Evolutionary conservation across 768 basidiomycete genomes (phyloP), one percentile per base, ranked within the genome.

Genomic region (Goffeauzyma gilvescens): DNA sequence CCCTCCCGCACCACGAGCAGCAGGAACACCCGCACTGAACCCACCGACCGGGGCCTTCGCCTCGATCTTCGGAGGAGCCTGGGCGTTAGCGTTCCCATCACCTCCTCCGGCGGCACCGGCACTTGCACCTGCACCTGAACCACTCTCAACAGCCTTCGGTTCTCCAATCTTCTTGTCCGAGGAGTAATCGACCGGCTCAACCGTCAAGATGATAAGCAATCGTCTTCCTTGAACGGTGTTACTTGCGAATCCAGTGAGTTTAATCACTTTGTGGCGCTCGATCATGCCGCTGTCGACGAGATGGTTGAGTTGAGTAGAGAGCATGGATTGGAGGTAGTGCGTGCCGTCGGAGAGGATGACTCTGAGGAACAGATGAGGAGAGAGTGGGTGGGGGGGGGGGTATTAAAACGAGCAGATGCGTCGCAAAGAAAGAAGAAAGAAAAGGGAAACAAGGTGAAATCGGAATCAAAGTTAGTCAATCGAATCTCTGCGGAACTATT

Each of bases 271-370:
- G 55, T 81, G 69, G 56, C 78, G 82, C 27, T 65, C 63, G 25
- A 95, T 67, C 1, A 66, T 55, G 5, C 75, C 72, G 0, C 75
- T 68, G 13, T 77, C 71, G 12, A 89, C 76, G 50, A 84, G 65
- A 6, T 68, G 49, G 55, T 95, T 95, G 33, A 87, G 72, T 55
- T 85, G 81, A 0, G 89, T 95, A 4, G 87, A 83, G 25, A 96
- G 70, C 93, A 98, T 95, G 20, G 81, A 78, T 62, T 95, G 93
- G 36, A 81, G 69, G 60, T 81, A 93, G 51, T 81, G 66, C 15
- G 70, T 68, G 30, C 90, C 87, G 64, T 96, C 90, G 0, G 86
- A 90, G 30, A 95, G 68, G 63, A 95, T 83, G 46, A 90, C 71
- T 48, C 85, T 63, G 45, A 72, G 28, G 23, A 6, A 10, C 6